phyloP scores from a whole-genome alignment of 768 basidiomycete genomes.

The Strobilomyces echinocephalus region DNA sequence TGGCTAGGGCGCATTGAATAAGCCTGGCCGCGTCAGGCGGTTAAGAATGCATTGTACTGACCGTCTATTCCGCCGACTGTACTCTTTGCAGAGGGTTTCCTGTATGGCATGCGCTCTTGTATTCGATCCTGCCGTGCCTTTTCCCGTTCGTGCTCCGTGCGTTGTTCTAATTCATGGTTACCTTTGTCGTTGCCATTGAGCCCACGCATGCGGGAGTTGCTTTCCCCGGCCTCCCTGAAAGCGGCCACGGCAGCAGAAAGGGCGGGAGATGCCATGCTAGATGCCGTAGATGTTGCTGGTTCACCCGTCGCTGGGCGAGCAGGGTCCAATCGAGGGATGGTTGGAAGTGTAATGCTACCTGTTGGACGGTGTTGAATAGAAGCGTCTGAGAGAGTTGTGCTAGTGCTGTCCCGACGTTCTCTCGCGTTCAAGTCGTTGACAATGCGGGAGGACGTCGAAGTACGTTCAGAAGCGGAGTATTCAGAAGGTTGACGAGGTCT shows the following conservation, averaged over 20 bases:
- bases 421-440: constrained; percentile 25
- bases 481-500: constrained; percentile 52
- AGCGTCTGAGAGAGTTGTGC: constrained; percentile 44
- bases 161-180: constrained; percentile 54
- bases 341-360: constrained; percentile 19
- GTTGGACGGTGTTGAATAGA: constrained; percentile 33
- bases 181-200: constrained; percentile 49
- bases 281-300: constrained; percentile 18
- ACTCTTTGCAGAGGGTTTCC: constrained; percentile 47
- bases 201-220: constrained; percentile 50
- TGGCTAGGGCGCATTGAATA: constrained; percentile 42
- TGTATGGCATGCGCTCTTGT: constrained; percentile 60
- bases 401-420: constrained; percentile 47
- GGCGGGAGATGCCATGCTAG: constrained; percentile 41
- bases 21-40: not conserved
- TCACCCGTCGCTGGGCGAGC: constrained; percentile 15
- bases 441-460: constrained; percentile 41
- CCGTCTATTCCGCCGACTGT: constrained; percentile 84
- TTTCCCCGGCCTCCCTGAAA: constrained; percentile 52
- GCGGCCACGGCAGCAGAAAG: constrained; percentile 59
- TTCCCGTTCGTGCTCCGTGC: constrained; percentile 60
- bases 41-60: constrained; percentile 33
- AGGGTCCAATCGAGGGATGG: constrained; percentile 16
- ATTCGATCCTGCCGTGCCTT: constrained; percentile 64
- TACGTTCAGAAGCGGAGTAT: constrained; percentile 46